Evolutionary conservation across 129 eudicot species (phyloP), one percentile per base, ranked within the genome.

Genomic region (Centrapalus pauciflorus): DNA sequence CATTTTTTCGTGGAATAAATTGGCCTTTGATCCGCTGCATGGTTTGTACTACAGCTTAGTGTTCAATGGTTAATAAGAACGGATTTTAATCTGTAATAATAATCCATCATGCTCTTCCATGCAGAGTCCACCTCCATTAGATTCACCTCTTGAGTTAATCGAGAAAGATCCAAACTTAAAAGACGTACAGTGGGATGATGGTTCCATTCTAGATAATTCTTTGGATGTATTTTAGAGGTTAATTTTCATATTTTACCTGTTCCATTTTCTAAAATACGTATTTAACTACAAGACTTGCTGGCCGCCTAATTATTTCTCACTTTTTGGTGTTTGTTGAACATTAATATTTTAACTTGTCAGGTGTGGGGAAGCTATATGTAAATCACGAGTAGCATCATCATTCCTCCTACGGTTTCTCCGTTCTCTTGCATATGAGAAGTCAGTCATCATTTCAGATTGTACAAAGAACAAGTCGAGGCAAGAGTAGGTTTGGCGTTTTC

Each of bases 21-120:
- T 93, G 99, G 99, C 96, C 99, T 63, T 84, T 93, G 33, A 93
- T 93, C 19, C 96, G 96, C 27, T 79, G 90, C 89, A 93, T 86
- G 99, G 99, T 93, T 85, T 7, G 61, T 19, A 33, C 28, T 64
- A 54, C 55, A 60, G 56, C 17, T 29, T 50, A 75, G 16, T 62
- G 3, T 40, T 28, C 5, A 32, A 33, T 14, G 30, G 54, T 30
- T 16, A 45, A 45, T 46, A 52, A 27, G 2, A 24, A 20, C 37
- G 43, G 3, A 54, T 61, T 23, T 32, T 2, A 28, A 63, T 20
- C 17, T 4, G 12, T 16, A 23, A 32, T 35, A 28, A 6, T 27
- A 65, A 19, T 32, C 11, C 5, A 13, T 28, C 23, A 66, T 13
- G 11, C 26, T 10, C 34, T 21, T 70, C 51, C 33, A 30, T 73